phyloP scores from a whole-genome alignment of 1,139 yeast genomes.

The Hyphopichia fennica region DNA sequence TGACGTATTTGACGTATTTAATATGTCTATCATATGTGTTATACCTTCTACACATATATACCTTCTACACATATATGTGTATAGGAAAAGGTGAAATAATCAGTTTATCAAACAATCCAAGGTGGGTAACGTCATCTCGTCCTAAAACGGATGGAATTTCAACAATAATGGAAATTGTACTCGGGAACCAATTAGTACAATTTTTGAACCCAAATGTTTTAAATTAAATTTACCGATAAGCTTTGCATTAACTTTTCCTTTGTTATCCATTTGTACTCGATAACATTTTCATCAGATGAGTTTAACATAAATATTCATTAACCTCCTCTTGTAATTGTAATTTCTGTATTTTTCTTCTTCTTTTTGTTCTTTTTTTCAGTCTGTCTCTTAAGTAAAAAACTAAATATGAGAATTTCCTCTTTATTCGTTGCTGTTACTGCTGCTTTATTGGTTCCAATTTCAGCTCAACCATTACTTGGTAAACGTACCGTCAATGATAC shows the following conservation, averaged over 20 bases:
- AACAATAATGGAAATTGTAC: neutral
- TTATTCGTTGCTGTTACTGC: neutral
- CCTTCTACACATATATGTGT: no score
- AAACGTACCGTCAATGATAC: slow-evolving; percentile 2
- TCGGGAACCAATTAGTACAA: neutral
- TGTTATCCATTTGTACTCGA: neutral
- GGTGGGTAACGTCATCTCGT: no score
- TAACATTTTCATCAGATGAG: neutral
- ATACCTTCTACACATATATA: no score
- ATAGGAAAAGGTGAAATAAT: no score
- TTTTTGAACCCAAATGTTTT: neutral
- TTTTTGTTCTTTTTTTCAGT: no score
- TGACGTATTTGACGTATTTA: no score
- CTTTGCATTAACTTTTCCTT: neutral
- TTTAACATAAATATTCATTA: neutral
- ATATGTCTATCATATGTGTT: no score
- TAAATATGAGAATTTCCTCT: neutral
- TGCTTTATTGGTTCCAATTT: neutral
- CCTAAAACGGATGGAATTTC: neutral
- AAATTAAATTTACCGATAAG: neutral
- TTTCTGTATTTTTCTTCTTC: no score
- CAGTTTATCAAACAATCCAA: no score
- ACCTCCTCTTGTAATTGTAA: no score
- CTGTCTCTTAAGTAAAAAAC: neutral
- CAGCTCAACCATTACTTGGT: slow-evolving; percentile 3